Conservation (phyloP, 257 asterid genomes). For the Catharanthus roseus region DNA sequence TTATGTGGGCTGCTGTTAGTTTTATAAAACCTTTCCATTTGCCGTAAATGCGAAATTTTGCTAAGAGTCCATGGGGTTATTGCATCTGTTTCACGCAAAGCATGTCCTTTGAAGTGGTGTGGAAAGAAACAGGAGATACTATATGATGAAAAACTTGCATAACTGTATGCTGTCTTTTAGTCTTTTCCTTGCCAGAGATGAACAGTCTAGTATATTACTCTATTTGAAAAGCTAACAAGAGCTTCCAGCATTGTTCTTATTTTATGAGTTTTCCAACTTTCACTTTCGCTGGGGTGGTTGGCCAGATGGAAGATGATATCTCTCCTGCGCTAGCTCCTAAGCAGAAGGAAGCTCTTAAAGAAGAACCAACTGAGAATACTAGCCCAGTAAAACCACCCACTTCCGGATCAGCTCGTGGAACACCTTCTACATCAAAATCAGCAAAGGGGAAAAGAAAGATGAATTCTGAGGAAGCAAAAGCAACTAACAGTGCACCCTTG, state of each 20-base stretch:
- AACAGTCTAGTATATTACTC: neutral
- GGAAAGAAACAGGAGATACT: neutral
- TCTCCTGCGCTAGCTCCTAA: slow-evolving; percentile 78
- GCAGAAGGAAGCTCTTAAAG: slow-evolving; percentile 69
- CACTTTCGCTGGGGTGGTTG: slow-evolving; percentile 1
- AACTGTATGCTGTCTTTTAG: neutral
- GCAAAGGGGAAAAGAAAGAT: too few species aligned
- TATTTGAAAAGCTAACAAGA: neutral
- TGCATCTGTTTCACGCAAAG: neutral
- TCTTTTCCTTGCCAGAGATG: too few species aligned
- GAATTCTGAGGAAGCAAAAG: slow-evolving; percentile 63
- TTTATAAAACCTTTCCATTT: neutral
- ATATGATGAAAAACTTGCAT: neutral
- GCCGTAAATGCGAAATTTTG: neutral
- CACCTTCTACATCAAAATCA: slow-evolving; percentile 63
- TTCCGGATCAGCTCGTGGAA: slow-evolving; percentile 55
- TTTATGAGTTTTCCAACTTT: neutral
- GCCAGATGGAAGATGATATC: slow-evolving; percentile 57
- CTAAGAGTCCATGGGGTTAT: neutral
- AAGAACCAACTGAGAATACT: slow-evolving; percentile 63
- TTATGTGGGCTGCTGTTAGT: neutral
- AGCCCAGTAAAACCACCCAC: slow-evolving; percentile 57
- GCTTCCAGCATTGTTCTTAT: neutral
- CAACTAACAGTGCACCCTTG: slow-evolving; percentile 51
- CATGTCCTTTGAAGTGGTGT: neutral